Conservation (phyloP, 2,329 filamentous ascomycete genomes). For the Nemania abortiva region DNA sequence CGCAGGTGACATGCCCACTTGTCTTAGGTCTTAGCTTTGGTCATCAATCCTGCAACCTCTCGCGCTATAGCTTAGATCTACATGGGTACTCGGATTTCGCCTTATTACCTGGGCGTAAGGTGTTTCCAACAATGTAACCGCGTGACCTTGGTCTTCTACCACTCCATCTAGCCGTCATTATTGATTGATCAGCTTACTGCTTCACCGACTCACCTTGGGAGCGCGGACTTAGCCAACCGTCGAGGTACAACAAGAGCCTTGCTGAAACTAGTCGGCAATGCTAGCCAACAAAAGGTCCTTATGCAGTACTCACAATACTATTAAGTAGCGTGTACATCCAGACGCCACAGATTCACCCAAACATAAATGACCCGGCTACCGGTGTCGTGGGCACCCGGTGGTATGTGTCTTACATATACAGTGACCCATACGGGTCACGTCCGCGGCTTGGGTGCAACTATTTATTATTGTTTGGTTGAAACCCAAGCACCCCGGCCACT, state of each 20-base stretch:
- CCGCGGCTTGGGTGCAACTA: background rate
- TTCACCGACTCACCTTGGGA: background rate
- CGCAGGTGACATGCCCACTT: background rate
- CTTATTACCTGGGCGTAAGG: background rate
- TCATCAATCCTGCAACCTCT: background rate
- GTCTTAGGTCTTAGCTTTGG: background rate
- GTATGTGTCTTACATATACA: background rate
- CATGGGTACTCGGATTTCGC: conserved; percentile 10
- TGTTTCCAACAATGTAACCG: conserved; percentile 1
- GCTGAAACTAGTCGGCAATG: background rate
- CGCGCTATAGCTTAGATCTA: background rate
- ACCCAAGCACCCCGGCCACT: background rate
- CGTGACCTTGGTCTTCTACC: background rate
- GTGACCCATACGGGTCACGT: background rate
- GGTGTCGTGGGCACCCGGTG: background rate
- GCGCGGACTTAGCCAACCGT: background rate
- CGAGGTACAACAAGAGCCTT: background rate
- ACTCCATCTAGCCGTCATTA: no score
- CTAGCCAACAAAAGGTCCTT: background rate
- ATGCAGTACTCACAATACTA: background rate
- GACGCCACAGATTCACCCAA: background rate
- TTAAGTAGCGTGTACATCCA: background rate
- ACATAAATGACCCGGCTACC: background rate
- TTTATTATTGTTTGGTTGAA: background rate
- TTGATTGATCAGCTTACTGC: background rate